These are phyloP conservation scores for Cladosporium velox DNA, from an alignment of 2,329 filamentous ascomycete genomes.

Conservation along the genomic window DNA sequence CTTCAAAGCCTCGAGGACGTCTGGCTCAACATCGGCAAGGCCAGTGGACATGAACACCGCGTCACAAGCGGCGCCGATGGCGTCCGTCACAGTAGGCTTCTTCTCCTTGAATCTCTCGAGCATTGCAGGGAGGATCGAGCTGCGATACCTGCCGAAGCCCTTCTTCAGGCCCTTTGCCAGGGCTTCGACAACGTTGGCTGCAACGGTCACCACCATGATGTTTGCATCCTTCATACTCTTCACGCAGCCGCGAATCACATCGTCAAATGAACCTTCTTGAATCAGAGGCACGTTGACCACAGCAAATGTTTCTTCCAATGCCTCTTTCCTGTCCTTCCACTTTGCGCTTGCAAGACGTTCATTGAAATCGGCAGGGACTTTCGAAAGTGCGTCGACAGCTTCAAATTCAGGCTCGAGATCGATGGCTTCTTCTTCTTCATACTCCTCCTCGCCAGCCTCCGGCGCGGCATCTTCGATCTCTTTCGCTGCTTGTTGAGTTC, in stretches of 20 bases:
- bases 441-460: slow-evolving; percentile 58
- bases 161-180: slow-evolving; percentile 82
- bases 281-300: slow-evolving; percentile 83
- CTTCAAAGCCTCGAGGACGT: slow-evolving; percentile 78
- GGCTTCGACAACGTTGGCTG: slow-evolving; percentile 88
- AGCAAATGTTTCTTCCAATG: slow-evolving; percentile 76
- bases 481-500: slow-evolving; percentile 83
- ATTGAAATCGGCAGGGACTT: slow-evolving; percentile 77
- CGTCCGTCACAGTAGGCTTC: slow-evolving; percentile 85
- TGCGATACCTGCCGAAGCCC: slow-evolving; percentile 77
- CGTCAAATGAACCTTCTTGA: slow-evolving; percentile 85
- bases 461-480: slow-evolving; percentile 64
- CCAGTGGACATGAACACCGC: slow-evolving; percentile 65
- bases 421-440: slow-evolving; percentile 66
- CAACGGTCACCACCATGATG: slow-evolving; percentile 87
- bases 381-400: slow-evolving; percentile 80
- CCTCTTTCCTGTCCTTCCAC: slow-evolving; percentile 98
- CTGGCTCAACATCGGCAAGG: slow-evolving; percentile 85
- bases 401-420: slow-evolving; percentile 69
- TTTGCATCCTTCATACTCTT: slow-evolving; percentile 99
- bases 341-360: slow-evolving; percentile 87
- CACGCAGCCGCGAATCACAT: slow-evolving; percentile 78
- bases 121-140: slow-evolving; percentile 80
- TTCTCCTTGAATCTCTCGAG: slow-evolving; percentile 98
- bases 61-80: slow-evolving; percentile 82